Percentiles rank a stretch among this genome's conserved stretches.
Evolutionary conservation across 495 filamentous ascomycete genomes (phyloP).

Genomic region (Penicillium desertorum): DNA sequence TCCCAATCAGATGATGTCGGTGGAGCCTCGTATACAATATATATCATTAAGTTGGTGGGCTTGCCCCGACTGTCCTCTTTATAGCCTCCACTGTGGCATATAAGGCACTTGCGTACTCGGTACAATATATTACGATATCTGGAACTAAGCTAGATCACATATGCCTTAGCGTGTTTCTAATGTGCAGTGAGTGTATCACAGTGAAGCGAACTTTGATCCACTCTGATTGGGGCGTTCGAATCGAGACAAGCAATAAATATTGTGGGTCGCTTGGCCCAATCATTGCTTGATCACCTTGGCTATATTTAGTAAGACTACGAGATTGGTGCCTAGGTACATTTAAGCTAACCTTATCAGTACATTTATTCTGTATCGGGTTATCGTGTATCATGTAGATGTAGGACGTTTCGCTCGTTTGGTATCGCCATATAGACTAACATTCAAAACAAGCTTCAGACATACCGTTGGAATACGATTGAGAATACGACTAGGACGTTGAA

Average conservation of each 20-base stretch:
- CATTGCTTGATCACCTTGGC: background rate
- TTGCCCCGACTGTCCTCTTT: too few relatives aligned
- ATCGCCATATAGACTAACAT: background rate
- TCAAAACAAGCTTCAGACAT: constrained; percentile 1
- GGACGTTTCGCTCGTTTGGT: background rate
- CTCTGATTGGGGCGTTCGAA: background rate
- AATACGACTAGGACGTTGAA: background rate
- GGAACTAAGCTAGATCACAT: background rate
- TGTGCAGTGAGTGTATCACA: background rate
- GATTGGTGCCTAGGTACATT: background rate
- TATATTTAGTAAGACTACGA: constrained; percentile 2
- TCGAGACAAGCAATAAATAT: background rate
- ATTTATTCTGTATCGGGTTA: background rate
- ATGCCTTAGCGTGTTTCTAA: background rate
- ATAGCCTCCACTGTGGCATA: background rate
- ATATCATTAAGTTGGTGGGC: too few relatives aligned
- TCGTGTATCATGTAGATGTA: background rate
- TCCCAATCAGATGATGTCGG: too few relatives aligned
- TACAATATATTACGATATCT: background rate
- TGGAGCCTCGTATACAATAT: too few relatives aligned
- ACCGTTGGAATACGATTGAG: background rate
- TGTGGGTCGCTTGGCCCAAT: constrained; percentile 3
- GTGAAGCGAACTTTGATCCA: background rate
- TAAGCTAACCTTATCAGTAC: background rate
- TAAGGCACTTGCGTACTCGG: background rate